phyloP scores from a whole-genome alignment of 805 yeast species.

The Nadsonia fulvescens region DNA sequence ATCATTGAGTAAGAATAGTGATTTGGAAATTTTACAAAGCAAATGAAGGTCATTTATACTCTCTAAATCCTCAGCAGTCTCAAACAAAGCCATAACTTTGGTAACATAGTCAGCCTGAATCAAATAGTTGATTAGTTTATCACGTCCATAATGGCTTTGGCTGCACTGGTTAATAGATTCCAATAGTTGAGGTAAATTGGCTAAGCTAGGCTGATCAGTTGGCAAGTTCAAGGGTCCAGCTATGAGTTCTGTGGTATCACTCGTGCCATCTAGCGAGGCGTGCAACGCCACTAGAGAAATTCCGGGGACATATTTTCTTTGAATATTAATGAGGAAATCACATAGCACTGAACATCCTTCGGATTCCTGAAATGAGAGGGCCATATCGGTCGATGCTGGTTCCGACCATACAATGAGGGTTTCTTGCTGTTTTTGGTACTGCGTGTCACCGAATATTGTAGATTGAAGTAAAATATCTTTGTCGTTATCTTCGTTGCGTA shows the following conservation, averaged over 20 bases:
- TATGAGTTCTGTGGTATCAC: conserved; percentile 45
- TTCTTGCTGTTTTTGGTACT: conserved; percentile 86
- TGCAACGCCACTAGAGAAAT: conserved; percentile 60
- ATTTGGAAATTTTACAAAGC: conserved; percentile 57
- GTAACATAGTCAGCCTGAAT: conserved; percentile 33
- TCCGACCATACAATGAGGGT: conserved; percentile 92
- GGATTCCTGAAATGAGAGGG: conserved; percentile 80
- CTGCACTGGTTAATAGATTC: conserved; percentile 30
- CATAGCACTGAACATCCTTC: conserved; percentile 76
- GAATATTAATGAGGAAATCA: conserved; percentile 57
- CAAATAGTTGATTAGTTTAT: conserved; percentile 38
- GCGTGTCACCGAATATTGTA: conserved; percentile 52
- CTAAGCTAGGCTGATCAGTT: conserved; percentile 27
- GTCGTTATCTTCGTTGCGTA: conserved; percentile 49
- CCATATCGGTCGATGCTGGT: conserved; percentile 46
- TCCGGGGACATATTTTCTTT: conserved; percentile 38
- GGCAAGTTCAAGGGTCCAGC: conserved; percentile 71
- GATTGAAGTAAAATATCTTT: conserved; percentile 44
- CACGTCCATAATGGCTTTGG: conserved; percentile 32
- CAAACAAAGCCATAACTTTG: conserved; percentile 34
- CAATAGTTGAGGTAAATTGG: conserved; percentile 36
- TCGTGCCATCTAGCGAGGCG: conserved; percentile 19
- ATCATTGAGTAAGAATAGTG: conserved; percentile 46
- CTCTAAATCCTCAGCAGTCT: conserved; percentile 34
- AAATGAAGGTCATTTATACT: conserved; percentile 40